Evolutionary conservation across 2,329 filamentous ascomycete species (phyloP).

Genomic region (Botryotinia calthae): DNA sequence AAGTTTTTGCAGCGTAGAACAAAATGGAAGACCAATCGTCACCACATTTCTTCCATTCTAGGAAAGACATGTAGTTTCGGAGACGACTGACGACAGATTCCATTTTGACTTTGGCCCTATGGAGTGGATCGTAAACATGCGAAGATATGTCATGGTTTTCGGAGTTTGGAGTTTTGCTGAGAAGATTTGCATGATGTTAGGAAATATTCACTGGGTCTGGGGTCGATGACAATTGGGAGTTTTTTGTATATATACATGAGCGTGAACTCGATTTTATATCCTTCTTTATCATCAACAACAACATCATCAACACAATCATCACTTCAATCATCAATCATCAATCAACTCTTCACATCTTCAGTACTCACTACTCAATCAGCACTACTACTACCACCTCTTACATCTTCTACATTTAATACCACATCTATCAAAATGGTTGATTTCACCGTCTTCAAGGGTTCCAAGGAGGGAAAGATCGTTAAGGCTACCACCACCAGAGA

Average conservation of each 20-base stretch:
- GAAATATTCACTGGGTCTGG: slow-evolving; percentile 1
- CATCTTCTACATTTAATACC: not conserved
- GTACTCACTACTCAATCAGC: not conserved
- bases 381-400: not conserved
- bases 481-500: slow-evolving; percentile 48
- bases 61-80: slow-evolving; percentile 1
- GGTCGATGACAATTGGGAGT: not conserved
- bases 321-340: not conserved
- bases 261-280: not conserved
- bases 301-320: slow-evolving; percentile 11
- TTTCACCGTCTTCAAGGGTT: slow-evolving; percentile 65
- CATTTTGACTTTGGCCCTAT: not conserved
- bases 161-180: slow-evolving; percentile 1
- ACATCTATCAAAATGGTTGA: slow-evolving; percentile 28
- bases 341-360: slow-evolving; percentile 2
- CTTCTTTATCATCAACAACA: slow-evolving; percentile 14
- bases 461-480: slow-evolving; percentile 54
- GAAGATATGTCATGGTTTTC: slow-evolving; percentile 9
- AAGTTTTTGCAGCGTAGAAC: not conserved
- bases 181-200: not conserved
- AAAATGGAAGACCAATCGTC: not conserved
- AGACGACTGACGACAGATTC: not conserved
- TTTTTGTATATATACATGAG: slow-evolving; percentile 14
- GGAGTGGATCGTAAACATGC: slow-evolving; percentile 1
- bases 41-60: not conserved